Base-by-base conservation (phyloP, 176 grass and related monocot species). In the Melocanna baccifera region DNA sequence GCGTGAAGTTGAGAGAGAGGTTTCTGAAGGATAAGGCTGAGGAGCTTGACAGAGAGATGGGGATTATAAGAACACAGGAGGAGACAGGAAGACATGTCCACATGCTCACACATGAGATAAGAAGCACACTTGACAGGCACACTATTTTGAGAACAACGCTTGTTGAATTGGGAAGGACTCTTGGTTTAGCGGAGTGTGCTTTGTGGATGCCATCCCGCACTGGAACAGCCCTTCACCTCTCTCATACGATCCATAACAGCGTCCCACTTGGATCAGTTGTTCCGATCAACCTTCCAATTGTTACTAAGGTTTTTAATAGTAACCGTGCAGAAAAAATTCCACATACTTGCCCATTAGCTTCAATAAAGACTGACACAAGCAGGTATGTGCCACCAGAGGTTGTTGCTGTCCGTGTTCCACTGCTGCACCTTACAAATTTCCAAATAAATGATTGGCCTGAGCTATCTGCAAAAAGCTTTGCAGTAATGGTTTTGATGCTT, bases 101-200 rank as follows among this genome's bases (percentile, higher is more conserved):
- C 14, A 97, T 97, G 92, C 92, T 97, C 46, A 97, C 90, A 6
- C 94, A 97, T 61, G 94, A 97, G 87, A 97, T 97, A 82, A 86
- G 94, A 65, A 97, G 90, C 78, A 94, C 94, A 10, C 94, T 97
- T 69, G 90, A 97, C 73, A 84, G 94, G 15, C 88, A 94, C 41
- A 97, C 94, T 29, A 94, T 97, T 84, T 67, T 97, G 62, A 90
- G 80, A 78, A 97, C 92, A 59, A 97, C 94, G 10, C 86, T 97
- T 69, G 88, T 97, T 58, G 92, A 97, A 55, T 67, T 97, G 51
- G 88, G 74, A 79, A 90, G 92, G 56, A 94, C 88, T 37, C 84
- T 97, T 81, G 75, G 36, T 68, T 89, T 97, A 81, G 90, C 88
- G 5, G 92, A 94, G 68, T 97, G 94, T 81, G 92, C 88, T 7